Evolutionary conservation across 2,329 filamentous ascomycete genomes (phyloP), one percentile per base, ranked within the genome.

Genomic region (Eurotiales sp.): DNA sequence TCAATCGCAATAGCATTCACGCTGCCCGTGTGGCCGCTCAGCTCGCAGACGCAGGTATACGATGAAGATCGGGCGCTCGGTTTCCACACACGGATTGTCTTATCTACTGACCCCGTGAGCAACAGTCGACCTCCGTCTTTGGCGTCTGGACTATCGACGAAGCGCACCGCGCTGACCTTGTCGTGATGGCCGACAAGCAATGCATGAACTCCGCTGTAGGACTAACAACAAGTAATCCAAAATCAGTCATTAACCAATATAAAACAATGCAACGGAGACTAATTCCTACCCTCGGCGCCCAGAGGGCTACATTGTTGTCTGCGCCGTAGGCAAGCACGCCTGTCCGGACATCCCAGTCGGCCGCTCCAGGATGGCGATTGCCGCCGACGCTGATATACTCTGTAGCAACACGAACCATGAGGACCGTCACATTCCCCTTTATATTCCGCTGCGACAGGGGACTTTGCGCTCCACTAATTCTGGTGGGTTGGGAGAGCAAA

Each of bases 291-390:
- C 79, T 70, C 51, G 90, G 90, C 65, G 84, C 77, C 93, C 93
- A 99, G 36, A 97, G 66, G 39, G 90, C 92, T 60, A 99, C 80
- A 71, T 93, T 93, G 60, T 85, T 84, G 70, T 95, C 89, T 8
- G 91, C 86, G 27, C 93, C 93, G 73, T 89, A 99, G 25, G 90
- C 93, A 49, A 99, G 77, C 40, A 90, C 67, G 8, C 87, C 88
- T 17, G 75, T 74, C 56, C 79, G 73, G 17, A 72, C 65, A 64
- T 87, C 84, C 93, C 93, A 99, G 72, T 97, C 92, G 23, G 92
- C 91, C 23, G 90, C 88, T 14, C 86, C 85, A 15, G 92, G 87
- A 63, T 97, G 89, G 61, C 92, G 81, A 70, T 97, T 99, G 42
- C 90, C 92, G 55, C 93, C 93, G 56, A 86, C 84, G 42, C 89